phyloP scores from a whole-genome alignment of 768 basidiomycete species.

The Agrocybe chaxingu region DNA sequence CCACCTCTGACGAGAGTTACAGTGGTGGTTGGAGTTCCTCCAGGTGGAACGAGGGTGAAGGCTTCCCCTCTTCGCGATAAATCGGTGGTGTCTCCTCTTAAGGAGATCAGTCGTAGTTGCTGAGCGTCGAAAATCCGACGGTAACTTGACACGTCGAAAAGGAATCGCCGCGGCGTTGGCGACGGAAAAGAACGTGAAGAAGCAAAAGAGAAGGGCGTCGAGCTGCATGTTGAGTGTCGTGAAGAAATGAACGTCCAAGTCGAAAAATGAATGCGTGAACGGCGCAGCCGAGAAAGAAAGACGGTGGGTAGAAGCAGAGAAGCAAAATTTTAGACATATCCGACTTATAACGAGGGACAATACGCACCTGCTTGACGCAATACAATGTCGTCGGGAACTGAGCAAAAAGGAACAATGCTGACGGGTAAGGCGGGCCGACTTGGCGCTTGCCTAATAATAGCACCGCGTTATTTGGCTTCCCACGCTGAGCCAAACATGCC shows the following conservation, averaged over 20 bases:
- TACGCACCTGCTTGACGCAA: too few species aligned
- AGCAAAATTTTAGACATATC: too few species aligned
- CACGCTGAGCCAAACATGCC: too few species aligned
- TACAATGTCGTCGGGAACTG: too few species aligned
- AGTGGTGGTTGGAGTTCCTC: not conserved
- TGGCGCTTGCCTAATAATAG: too few species aligned
- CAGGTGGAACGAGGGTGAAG: not conserved
- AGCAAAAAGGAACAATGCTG: too few species aligned
- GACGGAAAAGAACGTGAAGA: conserved; percentile 15
- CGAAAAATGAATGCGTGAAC: conserved; percentile 10
- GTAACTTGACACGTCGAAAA: conserved; percentile 13
- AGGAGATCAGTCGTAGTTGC: not conserved
- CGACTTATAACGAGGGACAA: too few species aligned
- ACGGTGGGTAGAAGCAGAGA: not conserved
- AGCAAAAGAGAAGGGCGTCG: conserved; percentile 5
- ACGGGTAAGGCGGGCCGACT: too few species aligned
- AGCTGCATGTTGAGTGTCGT: conserved; percentile 15
- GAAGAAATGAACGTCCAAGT: conserved; percentile 2
- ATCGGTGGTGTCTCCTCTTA: conserved; percentile 4
- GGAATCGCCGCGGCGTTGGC: conserved; percentile 19
- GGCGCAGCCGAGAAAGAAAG: conserved; percentile 13
- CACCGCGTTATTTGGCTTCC: too few species aligned
- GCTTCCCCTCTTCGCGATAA: conserved; percentile 9
- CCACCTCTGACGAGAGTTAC: not conserved
- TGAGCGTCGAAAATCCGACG: conserved; percentile 4